Conservation (phyloP, 129 eudicot species). For the Arctium minus region DNA sequence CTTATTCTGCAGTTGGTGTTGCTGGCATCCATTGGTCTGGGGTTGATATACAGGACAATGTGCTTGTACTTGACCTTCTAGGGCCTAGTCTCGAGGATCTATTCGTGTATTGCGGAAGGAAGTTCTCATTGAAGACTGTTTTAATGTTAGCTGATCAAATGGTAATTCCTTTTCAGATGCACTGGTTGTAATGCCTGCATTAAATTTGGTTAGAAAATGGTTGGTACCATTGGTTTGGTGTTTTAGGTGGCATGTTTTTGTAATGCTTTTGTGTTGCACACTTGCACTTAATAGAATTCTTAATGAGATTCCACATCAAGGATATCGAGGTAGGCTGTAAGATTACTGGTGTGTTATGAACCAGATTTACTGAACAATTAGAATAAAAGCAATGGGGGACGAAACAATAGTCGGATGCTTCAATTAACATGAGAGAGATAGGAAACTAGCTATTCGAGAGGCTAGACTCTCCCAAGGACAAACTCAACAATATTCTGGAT, state of each 20-base stretch:
- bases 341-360: neutral
- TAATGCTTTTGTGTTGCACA: neutral
- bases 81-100: conserved; percentile 70
- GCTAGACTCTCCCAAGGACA: too few species aligned
- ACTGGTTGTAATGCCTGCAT: neutral
- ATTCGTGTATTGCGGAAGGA: conserved; percentile 48
- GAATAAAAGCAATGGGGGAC: too few species aligned
- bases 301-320: neutral
- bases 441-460: too few species aligned
- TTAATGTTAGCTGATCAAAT: conserved; percentile 84
- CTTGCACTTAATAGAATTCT: neutral
- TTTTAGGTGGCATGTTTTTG: neutral
- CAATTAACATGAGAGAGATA: too few species aligned
- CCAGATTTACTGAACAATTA: too few species aligned
- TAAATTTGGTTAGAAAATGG: neutral
- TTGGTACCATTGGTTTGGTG: neutral
- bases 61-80: conserved; percentile 45
- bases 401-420: too few species aligned
- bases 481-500: too few species aligned
- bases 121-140: conserved; percentile 53
- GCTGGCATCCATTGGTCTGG: conserved; percentile 55
- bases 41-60: conserved; percentile 49
- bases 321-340: neutral
- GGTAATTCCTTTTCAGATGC: conserved; percentile 29
- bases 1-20: conserved; percentile 39